These are phyloP conservation scores for Wallacemonas sp. DNA, from an alignment of 208 protist species.

Conservation along the genomic window DNA sequence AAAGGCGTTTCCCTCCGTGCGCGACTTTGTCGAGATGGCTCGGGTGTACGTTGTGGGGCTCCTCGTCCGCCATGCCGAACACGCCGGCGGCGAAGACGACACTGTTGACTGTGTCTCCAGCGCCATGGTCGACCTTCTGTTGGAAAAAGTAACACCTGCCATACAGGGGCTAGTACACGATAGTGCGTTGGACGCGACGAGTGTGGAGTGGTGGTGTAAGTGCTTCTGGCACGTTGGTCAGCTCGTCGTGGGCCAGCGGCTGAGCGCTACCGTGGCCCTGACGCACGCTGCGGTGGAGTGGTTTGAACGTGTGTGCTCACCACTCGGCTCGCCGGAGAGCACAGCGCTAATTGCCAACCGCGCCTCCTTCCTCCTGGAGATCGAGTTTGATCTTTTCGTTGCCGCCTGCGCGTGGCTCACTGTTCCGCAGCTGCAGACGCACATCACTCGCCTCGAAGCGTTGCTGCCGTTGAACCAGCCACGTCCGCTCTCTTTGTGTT, in stretches of 20 bases:
- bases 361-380: conserved; percentile 9
- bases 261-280: conserved; percentile 14
- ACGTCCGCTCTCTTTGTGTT: not conserved
- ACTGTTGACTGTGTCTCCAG: not conserved
- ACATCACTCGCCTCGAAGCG: not conserved
- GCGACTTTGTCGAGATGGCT: not conserved
- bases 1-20: not conserved
- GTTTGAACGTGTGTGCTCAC: not conserved
- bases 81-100: not conserved
- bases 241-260: not conserved
- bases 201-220: conserved; percentile 33
- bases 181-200: not conserved
- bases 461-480: not conserved
- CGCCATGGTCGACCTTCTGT: not conserved
- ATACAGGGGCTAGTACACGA: not conserved
- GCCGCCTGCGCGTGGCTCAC: conserved; percentile 7
- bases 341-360: conserved; percentile 4
- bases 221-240: conserved; percentile 30
- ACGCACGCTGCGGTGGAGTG: conserved; percentile 13
- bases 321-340: not conserved
- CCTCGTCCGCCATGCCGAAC: not conserved
- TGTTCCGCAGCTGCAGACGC: conserved; percentile 4
- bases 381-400: conserved; percentile 32
- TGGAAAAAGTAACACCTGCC: conserved; percentile 7
- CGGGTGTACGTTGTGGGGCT: conserved; percentile 4